Base-by-base conservation (phyloP, 495 filamentous ascomycete genomes). In the Neurospora sp. region DNA sequence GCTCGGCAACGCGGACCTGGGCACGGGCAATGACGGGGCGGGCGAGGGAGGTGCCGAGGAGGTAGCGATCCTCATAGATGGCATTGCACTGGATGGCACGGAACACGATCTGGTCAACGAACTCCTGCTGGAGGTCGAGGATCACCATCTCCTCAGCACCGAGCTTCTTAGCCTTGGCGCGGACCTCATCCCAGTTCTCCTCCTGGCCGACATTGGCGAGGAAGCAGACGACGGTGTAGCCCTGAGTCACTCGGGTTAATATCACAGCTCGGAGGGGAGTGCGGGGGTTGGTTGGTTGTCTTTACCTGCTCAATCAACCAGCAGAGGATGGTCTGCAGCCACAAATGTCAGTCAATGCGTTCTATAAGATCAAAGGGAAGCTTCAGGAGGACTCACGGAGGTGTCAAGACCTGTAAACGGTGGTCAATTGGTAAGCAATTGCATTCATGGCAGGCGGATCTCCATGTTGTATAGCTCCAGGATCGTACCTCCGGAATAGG, bases 1-100 rank as follows among this genome's bases (percentile, higher is more conserved):
- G 82, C 78, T 90, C 82, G 21, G 94, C 94, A 73, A 92, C 91
- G 10, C 75, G 80, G 73, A 84, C 79, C 86, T 94, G 91, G 40
- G 90, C 91, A 72, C 94, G 89, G 71, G 94, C 94, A 78, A 97
- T 97, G 76, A 97, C 89, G 43, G 95, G 94, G 54, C 95, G 91
- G 77, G 94, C 95, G 40, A 98, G 87, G 36, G 86, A 90, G 74
- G 93, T 95, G 73, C 89, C 93, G 38, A 94, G 86, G 69, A 94
- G 89, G 84, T 94, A 94, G 72, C 90, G 86, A 77, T 91, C 90
- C 85, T 97, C 93, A 83, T 94, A 96, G 81, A 93, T 89, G 77
- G 93, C 93, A 78, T 96, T 95, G 88, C 92, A 94, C 79, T 92
- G 91, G 77, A 97, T 89, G 72, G 95, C 95, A 70, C 89, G 91